These are phyloP conservation scores for Coemansia sp. DNA, from an alignment of 192 early-diverging fungal species.

Conservation along the genomic window DNA sequence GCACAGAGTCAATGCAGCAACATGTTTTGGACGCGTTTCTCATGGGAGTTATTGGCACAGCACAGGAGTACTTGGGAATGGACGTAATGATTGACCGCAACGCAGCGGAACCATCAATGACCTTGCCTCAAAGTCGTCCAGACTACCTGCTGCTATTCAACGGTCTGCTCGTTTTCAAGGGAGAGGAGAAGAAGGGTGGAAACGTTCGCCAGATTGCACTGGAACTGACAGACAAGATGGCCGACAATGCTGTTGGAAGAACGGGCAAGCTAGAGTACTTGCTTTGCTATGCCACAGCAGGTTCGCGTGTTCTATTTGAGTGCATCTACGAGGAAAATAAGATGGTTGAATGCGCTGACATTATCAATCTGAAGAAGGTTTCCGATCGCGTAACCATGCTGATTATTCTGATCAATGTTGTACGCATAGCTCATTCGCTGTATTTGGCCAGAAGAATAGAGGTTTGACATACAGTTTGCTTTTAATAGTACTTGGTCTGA, in stretches of 20 bases:
- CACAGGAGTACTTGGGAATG: slow-evolving; percentile 24
- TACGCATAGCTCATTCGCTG: slow-evolving; percentile 23
- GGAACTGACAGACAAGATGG: slow-evolving; percentile 39
- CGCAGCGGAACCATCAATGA: slow-evolving; percentile 37
- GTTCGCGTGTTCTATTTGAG: slow-evolving; percentile 40
- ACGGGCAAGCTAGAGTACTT: slow-evolving; percentile 31
- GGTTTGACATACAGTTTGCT: neutral
- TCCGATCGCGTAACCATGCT: slow-evolving; percentile 37
- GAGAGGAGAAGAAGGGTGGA: slow-evolving; percentile 48
- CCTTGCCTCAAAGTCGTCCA: slow-evolving; percentile 22
- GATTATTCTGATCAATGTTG: slow-evolving; percentile 31
- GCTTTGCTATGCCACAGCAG: slow-evolving; percentile 43
- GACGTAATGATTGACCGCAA: slow-evolving; percentile 40
- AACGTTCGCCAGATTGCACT: slow-evolving; percentile 31
- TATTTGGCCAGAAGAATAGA: neutral
- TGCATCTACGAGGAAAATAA: slow-evolving; percentile 33
- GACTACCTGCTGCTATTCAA: slow-evolving; percentile 41
- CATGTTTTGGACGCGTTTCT: slow-evolving; percentile 41
- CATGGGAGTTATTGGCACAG: slow-evolving; percentile 35
- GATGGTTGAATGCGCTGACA: slow-evolving; percentile 44
- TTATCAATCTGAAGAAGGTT: slow-evolving; percentile 24
- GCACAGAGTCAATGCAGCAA: slow-evolving; percentile 50
- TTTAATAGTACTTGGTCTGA: neutral
- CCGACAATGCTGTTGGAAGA: slow-evolving; percentile 27
- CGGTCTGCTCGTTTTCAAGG: slow-evolving; percentile 49